Evolutionary conservation across 768 basidiomycete species (phyloP).

Genomic region (Infundibulicybe gibba): DNA sequence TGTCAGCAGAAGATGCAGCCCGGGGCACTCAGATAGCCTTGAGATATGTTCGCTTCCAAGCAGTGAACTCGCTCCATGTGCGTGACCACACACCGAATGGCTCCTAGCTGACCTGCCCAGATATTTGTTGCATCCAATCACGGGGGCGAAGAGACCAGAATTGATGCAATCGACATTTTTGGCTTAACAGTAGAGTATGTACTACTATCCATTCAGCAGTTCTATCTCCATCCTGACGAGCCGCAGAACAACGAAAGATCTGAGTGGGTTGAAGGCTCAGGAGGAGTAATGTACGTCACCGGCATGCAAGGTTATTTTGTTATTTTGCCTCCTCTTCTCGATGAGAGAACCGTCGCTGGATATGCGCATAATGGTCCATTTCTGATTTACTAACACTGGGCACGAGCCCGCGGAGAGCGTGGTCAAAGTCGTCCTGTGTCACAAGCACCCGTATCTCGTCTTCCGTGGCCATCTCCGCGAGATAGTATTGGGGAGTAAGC

Average conservation of each 20-base stretch:
- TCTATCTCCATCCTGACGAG: neutral
- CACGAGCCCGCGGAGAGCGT: conserved; percentile 64
- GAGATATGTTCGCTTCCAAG: conserved; percentile 68
- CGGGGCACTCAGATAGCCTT: conserved; percentile 48
- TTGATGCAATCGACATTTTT: conserved; percentile 64
- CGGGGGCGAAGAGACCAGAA: conserved; percentile 55
- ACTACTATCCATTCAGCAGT: neutral
- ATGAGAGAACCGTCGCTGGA: conserved; percentile 66
- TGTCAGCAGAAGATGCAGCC: conserved; percentile 44
- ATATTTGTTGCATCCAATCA: conserved; percentile 71
- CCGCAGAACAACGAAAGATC: conserved; percentile 29
- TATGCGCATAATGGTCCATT: conserved; percentile 75
- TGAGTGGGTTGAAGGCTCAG: conserved; percentile 25
- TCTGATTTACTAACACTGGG: conserved; percentile 85
- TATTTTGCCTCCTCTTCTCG: conserved; percentile 1
- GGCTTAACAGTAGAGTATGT: conserved; percentile 59
- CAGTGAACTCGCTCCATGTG: conserved; percentile 64
- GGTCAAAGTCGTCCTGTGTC: conserved; percentile 67
- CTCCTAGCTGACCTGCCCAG: conserved; percentile 24
- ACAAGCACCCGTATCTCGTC: conserved; percentile 78
- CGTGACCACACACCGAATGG: conserved; percentile 15
- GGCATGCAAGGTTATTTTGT: neutral
- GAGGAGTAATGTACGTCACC: conserved; percentile 14
- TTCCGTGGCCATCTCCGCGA: conserved; percentile 72
- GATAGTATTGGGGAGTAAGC: conserved; percentile 86